These are phyloP conservation scores for Trichoderma afroharzianum DNA, from an alignment of 2,329 filamentous ascomycete genomes.

Conservation along the genomic window DNA sequence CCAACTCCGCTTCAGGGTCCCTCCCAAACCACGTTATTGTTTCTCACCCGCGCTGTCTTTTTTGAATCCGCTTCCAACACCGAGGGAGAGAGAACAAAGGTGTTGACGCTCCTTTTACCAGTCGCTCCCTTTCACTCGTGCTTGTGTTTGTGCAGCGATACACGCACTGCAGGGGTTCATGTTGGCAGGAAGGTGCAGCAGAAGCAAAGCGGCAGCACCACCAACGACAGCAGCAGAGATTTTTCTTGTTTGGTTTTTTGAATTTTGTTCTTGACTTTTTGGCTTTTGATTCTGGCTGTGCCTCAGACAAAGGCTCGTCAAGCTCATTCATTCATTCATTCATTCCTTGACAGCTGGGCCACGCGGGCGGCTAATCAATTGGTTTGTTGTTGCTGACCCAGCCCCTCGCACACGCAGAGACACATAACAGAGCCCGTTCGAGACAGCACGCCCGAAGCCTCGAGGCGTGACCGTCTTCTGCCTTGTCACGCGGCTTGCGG, in stretches of 20 bases:
- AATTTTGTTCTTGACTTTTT: too few species aligned
- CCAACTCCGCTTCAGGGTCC: constrained; percentile 8
- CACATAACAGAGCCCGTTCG: background rate
- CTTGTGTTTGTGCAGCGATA: background rate
- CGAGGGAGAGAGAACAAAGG: background rate
- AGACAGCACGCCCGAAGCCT: constrained; percentile 7
- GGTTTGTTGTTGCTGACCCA: background rate
- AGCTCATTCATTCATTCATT: background rate
- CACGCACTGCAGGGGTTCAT: background rate
- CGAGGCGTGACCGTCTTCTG: background rate
- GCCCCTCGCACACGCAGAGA: constrained; percentile 5
- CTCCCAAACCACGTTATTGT: background rate
- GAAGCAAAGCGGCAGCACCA: background rate
- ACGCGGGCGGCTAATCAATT: background rate
- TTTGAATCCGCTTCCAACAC: background rate
- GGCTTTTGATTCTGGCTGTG: background rate
- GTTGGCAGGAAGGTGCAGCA: background rate
- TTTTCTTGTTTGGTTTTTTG: background rate
- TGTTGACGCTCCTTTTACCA: constrained; percentile 7
- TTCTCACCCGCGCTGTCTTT: background rate
- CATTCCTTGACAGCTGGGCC: constrained; percentile 7
- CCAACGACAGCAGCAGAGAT: background rate
- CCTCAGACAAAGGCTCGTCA: background rate
- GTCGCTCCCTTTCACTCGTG: background rate
- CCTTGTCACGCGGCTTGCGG: background rate